A percentile compares a stretch with the other conserved stretches of the same genome.
Evolutionary conservation across 2,329 filamentous ascomycete species (phyloP).

Genomic region (Fusarium equiseti): DNA sequence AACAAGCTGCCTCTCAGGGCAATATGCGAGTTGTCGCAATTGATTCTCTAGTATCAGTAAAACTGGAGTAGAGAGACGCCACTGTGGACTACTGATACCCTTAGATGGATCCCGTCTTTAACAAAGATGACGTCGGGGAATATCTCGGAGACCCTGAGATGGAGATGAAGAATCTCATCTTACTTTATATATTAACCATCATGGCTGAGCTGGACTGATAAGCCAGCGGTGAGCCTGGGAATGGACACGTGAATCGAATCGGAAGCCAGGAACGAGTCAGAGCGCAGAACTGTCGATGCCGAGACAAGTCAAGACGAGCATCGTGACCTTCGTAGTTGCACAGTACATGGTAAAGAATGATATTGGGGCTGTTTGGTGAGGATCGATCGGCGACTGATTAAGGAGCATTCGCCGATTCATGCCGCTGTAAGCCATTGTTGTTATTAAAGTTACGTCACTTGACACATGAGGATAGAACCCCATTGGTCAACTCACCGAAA

Average conservation of each 20-base stretch:
- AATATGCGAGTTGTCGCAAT: conserved; percentile 2
- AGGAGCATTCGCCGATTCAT: conserved; percentile 37
- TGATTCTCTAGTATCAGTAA: conserved; percentile 2
- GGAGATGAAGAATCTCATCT: conserved; percentile 19
- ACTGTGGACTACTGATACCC: conserved; percentile 19
- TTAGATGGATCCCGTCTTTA: conserved; percentile 4
- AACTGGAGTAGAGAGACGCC: conserved; percentile 16
- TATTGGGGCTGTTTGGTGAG: not conserved
- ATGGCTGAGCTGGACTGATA: not conserved
- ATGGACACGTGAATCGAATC: conserved; percentile 30
- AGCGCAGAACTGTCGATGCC: conserved; percentile 23
- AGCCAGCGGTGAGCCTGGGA: conserved; percentile 28
- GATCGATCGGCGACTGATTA: conserved; percentile 27
- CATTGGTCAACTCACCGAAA: conserved; percentile 28
- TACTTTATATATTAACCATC: conserved; percentile 19
- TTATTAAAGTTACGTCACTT: conserved; percentile 34
- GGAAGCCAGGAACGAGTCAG: conserved; percentile 13
- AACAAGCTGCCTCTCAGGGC: conserved; percentile 1
- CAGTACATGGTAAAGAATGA: not conserved
- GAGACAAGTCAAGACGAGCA: conserved; percentile 33
- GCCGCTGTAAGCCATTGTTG: conserved; percentile 27
- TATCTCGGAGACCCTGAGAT: conserved; percentile 24
- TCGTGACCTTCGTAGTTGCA: conserved; percentile 27
- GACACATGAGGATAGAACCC: fast-evolving
- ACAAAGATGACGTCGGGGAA: conserved; percentile 35